Percentiles rank a stretch among this genome's conserved stretches.
Conservation (phyloP, 495 filamentous ascomycete species). For the Astrothelium subdiscretum region DNA sequence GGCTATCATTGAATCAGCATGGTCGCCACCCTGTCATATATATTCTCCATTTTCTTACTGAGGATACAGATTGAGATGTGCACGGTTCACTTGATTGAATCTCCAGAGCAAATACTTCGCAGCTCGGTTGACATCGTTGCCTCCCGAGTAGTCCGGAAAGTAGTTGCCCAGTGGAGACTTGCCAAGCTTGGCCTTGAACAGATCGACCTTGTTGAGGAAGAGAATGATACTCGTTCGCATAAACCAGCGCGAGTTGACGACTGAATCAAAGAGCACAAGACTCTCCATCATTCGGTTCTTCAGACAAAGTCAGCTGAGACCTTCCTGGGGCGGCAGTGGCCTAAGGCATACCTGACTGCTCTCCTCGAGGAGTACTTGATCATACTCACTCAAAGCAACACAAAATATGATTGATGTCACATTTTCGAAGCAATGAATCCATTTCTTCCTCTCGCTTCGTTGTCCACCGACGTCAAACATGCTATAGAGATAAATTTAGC, state of each 20-base stretch:
- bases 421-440: constrained; percentile 99
- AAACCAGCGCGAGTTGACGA: constrained; percentile 98
- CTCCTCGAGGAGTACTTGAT: constrained; percentile 92
- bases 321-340: neutral
- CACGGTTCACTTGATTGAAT: constrained; percentile 96
- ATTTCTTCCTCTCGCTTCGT: constrained; percentile 95
- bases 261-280: constrained; percentile 93
- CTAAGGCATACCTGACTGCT: constrained; percentile 67
- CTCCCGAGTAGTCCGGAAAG: constrained; percentile 95
- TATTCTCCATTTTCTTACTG: constrained; percentile 53
- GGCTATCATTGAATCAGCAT: constrained; percentile 38
- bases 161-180: constrained; percentile 83
- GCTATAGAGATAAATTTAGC: constrained; percentile 36
- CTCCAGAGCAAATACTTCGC: constrained; percentile 97
- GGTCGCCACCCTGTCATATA: neutral
- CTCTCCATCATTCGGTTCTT: constrained; percentile 99
- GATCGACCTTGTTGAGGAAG: constrained; percentile 96
- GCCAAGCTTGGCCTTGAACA: constrained; percentile 88
- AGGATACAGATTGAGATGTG: constrained; percentile 91
- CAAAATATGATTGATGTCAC: constrained; percentile 99
- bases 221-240: constrained; percentile 97
- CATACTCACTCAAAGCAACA: constrained; percentile 95
- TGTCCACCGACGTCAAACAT: constrained; percentile 99
- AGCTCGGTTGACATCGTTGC: constrained; percentile 93
- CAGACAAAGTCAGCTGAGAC: neutral